These are phyloP conservation scores for Suillus ampliporus DNA, from an alignment of 768 basidiomycete species.

Conservation along the genomic window DNA sequence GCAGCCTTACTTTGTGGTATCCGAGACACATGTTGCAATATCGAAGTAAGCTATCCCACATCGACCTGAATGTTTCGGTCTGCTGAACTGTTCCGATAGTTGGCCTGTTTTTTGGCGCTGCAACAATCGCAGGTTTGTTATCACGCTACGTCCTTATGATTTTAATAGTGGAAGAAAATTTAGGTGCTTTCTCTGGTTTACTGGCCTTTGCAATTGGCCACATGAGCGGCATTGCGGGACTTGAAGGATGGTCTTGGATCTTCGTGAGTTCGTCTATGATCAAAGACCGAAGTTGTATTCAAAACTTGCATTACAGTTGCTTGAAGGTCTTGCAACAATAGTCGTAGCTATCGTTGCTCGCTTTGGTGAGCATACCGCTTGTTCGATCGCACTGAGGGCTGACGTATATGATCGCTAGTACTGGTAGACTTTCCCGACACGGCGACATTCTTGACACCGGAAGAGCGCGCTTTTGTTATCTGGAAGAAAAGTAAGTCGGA, in stretches of 20 bases:
- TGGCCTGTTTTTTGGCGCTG: conserved; percentile 69
- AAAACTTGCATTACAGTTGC: conserved; percentile 27
- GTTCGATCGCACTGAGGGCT: neutral
- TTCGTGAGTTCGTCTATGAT: conserved; percentile 48
- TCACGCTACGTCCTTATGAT: neutral
- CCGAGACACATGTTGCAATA: conserved; percentile 64
- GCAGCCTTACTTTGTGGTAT: conserved; percentile 71
- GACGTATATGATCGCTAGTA: conserved; percentile 38
- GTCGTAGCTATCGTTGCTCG: conserved; percentile 58
- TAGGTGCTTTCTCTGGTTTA: conserved; percentile 61
- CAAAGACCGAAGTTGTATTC: conserved; percentile 4
- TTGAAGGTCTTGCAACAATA: conserved; percentile 70
- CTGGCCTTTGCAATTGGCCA: conserved; percentile 61
- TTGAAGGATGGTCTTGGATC: conserved; percentile 71
- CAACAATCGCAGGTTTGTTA: conserved; percentile 55
- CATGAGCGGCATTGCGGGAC: conserved; percentile 51
- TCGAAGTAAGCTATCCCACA: conserved; percentile 32
- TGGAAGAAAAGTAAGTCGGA: conserved; percentile 59
- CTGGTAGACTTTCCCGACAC: conserved; percentile 67
- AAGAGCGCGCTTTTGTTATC: conserved; percentile 61
- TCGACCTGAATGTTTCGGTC: neutral
- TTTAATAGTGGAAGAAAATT: neutral
- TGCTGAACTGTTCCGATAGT: conserved; percentile 30
- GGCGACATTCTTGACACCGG: conserved; percentile 63
- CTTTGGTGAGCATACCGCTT: conserved; percentile 42